Evolutionary conservation across 2,329 filamentous ascomycete species (phyloP).

Genomic region (Mariannaea sp.): DNA sequence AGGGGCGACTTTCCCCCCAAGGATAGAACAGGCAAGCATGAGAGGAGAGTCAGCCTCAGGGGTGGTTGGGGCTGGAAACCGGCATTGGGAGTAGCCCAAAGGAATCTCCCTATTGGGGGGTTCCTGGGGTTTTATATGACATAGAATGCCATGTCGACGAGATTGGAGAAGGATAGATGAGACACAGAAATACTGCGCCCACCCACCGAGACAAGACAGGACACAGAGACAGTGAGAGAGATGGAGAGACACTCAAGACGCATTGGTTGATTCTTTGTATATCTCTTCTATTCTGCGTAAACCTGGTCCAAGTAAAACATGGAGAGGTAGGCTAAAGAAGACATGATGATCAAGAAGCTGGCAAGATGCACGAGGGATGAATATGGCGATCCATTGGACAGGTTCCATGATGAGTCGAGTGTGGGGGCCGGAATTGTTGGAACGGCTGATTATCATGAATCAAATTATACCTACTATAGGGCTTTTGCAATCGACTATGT

Average conservation of each 20-base stretch:
- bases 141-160: constrained; percentile 20
- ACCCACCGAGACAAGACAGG: no score
- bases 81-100: constrained; percentile 10
- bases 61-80: neutral
- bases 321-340: no score
- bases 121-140: constrained; percentile 7
- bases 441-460: constrained; percentile 18
- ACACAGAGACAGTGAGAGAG: no score
- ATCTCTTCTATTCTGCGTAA: constrained; percentile 13
- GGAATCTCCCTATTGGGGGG: constrained; percentile 17
- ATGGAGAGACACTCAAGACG: constrained; percentile 10
- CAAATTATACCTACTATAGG: constrained; percentile 6
- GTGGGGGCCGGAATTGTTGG: neutral
- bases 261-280: constrained; percentile 16
- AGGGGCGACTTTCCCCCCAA: no score
- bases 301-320: constrained; percentile 10
- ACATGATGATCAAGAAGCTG: no score
- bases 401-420: neutral
- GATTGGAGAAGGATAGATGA: constrained; percentile 31
- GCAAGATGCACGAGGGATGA: neutral
- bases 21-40: neutral
- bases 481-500: neutral
- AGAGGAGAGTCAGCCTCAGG: neutral
- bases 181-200: constrained; percentile 25
- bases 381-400: constrained; percentile 11